Conservation (phyloP, 2,329 filamentous ascomycete genomes). For the Claviceps spartinae region DNA sequence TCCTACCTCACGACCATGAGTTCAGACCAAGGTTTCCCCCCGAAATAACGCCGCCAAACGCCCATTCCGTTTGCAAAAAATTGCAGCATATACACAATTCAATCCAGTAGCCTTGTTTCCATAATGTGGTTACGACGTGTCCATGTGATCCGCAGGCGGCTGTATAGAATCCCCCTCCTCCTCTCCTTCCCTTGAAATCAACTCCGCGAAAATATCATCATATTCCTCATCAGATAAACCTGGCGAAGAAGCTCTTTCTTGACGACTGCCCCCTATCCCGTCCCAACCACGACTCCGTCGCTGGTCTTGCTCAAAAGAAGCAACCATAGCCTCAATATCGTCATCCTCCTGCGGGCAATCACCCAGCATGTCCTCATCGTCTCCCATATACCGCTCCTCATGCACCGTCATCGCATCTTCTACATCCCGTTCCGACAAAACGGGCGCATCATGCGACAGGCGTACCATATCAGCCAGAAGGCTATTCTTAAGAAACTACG, state of each 20-base stretch:
- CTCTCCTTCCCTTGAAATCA: conserved; percentile 19
- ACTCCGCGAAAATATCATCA: conserved; percentile 42
- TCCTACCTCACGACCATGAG: neutral
- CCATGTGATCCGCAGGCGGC: conserved; percentile 29
- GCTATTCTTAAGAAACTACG: conserved; percentile 23
- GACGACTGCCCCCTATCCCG: conserved; percentile 7
- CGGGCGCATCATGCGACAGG: conserved; percentile 21
- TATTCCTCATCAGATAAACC: conserved; percentile 44
- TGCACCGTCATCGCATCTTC: conserved; percentile 32
- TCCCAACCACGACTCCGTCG: conserved; percentile 10
- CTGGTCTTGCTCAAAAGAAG: conserved; percentile 29
- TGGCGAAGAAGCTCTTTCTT: conserved; percentile 19
- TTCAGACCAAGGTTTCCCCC: neutral
- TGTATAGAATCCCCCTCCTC: conserved; percentile 4
- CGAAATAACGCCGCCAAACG: conserved; percentile 7
- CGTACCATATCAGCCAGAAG: conserved; percentile 20
- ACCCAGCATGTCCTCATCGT: conserved; percentile 39
- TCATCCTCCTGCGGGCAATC: conserved; percentile 36
- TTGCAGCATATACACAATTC: neutral
- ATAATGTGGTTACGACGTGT: conserved; percentile 20
- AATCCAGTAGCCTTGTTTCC: neutral
- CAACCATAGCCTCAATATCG: conserved; percentile 44
- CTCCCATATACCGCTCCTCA: conserved; percentile 10
- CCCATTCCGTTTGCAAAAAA: neutral
- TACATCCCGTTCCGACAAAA: conserved; percentile 35